A percentile compares a stretch with the other conserved stretches of the same genome.
These are phyloP conservation scores for Boletus albobrunnescens DNA, from an alignment of 1,284 basidiomycete species.

Conservation along the genomic window DNA sequence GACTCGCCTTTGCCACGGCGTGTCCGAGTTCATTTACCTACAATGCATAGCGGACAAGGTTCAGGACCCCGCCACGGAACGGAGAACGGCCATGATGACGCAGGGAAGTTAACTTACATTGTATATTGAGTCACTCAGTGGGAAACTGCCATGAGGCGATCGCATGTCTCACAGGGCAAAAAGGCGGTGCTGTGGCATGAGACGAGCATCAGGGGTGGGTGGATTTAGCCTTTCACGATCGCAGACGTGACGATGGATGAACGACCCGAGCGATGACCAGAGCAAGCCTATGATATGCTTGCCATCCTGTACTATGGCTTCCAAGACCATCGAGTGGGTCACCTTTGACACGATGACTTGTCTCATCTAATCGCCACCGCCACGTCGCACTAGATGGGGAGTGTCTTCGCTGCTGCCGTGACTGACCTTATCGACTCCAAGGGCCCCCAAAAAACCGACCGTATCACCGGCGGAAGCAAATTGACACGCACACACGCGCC, in stretches of 20 bases:
- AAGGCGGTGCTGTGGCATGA: constrained; percentile 15
- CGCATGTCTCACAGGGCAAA: constrained; percentile 16
- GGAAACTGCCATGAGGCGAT: constrained; percentile 32
- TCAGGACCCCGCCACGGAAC: constrained; percentile 13
- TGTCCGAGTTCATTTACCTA: neutral
- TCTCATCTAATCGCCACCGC: too few relatives aligned
- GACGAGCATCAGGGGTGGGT: constrained; percentile 17
- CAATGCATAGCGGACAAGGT: constrained; percentile 1
- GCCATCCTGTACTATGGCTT: constrained; percentile 30
- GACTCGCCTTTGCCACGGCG: neutral
- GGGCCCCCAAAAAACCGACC: neutral
- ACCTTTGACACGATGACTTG: too few relatives aligned
- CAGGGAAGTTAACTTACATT: too few relatives aligned
- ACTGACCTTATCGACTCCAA: constrained; percentile 10
- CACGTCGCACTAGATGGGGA: too few relatives aligned
- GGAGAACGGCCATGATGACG: constrained; percentile 11
- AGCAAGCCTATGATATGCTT: neutral
- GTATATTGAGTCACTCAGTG: too few relatives aligned
- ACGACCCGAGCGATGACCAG: neutral
- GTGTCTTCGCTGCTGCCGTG: neutral
- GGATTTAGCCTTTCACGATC: constrained; percentile 22
- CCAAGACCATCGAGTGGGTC: too few relatives aligned
- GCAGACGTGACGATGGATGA: constrained; percentile 9
- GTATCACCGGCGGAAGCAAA: constrained; percentile 6
- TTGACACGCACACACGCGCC: constrained; percentile 12